phyloP scores from a whole-genome alignment of 2,329 filamentous ascomycete genomes.

The Paracoccidioides brasiliensis region DNA sequence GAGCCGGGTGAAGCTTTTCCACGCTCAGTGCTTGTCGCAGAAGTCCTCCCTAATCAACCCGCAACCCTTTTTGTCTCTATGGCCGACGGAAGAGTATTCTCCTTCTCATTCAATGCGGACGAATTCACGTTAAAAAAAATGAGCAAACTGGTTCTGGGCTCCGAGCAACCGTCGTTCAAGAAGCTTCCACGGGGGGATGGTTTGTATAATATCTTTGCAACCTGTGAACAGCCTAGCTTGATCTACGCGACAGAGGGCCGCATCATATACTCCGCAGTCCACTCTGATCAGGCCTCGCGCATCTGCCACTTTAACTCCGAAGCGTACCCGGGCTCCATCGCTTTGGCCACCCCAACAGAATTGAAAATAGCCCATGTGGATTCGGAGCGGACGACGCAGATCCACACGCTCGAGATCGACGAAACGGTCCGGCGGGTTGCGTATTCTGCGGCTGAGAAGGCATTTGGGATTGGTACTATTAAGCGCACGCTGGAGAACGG shows the following conservation, averaged over 20 bases:
- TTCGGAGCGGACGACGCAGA: slow-evolving; percentile 72
- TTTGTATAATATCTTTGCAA: slow-evolving; percentile 74
- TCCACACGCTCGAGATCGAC: slow-evolving; percentile 62
- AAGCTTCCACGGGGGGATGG: slow-evolving; percentile 55
- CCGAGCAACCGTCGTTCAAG: slow-evolving; percentile 70
- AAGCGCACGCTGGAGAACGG: slow-evolving; percentile 57
- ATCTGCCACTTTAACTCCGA: slow-evolving; percentile 73
- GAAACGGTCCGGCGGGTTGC: slow-evolving; percentile 79
- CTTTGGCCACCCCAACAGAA: slow-evolving; percentile 63
- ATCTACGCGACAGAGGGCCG: slow-evolving; percentile 83
- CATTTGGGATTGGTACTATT: slow-evolving; percentile 80
- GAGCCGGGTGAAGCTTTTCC: slow-evolving; percentile 65
- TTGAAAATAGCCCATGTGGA: slow-evolving; percentile 74
- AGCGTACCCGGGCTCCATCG: slow-evolving; percentile 67
- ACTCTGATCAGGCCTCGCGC: slow-evolving; percentile 68
- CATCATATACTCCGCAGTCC: slow-evolving; percentile 86
- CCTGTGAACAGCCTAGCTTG: slow-evolving; percentile 83
- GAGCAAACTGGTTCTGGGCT: slow-evolving; percentile 75
- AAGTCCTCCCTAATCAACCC: slow-evolving; percentile 52
- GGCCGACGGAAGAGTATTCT: slow-evolving; percentile 83
- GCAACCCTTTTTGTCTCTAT: slow-evolving; percentile 80
- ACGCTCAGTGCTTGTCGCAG: slow-evolving; percentile 64
- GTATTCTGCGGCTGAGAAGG: slow-evolving; percentile 65
- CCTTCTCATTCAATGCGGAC: slow-evolving; percentile 55
- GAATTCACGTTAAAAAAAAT: slow-evolving; percentile 55